A percentile compares a stretch with the other conserved stretches of the same genome.
These are phyloP conservation scores for Datura wrightii DNA, from an alignment of 257 asterid species.

Conservation along the genomic window DNA sequence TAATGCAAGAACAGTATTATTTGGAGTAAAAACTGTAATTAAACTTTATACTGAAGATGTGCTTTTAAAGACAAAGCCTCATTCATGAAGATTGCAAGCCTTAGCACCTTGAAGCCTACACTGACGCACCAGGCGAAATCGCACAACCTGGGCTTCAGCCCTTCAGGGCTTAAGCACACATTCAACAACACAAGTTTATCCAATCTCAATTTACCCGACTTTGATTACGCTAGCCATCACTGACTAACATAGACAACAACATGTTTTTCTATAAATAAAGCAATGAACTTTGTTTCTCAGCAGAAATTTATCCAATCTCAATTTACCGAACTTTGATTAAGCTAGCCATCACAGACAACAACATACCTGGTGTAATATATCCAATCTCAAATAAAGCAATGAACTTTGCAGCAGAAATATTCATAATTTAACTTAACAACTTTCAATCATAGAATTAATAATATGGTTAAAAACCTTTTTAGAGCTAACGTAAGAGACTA, in stretches of 20 bases:
- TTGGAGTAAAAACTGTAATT: too few species aligned
- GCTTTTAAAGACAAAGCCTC: background rate
- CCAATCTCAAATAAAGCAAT: background rate
- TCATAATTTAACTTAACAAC: too few species aligned
- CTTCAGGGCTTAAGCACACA: background rate
- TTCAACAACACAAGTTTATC: too few species aligned
- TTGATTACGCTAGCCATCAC: background rate
- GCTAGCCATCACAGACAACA: too few species aligned
- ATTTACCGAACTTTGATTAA: too few species aligned
- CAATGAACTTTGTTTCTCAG: background rate
- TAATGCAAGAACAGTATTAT: too few species aligned
- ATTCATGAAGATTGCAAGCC: background rate
- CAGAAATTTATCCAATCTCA: background rate
- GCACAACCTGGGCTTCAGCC: rapidly evolving
- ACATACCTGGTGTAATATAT: too few species aligned
- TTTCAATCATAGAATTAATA: too few species aligned
- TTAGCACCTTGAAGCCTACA: too few species aligned
- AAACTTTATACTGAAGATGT: too few species aligned
- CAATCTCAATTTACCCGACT: background rate
- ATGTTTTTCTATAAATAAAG: background rate
- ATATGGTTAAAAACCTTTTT: too few species aligned
- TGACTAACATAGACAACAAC: background rate
- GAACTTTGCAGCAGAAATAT: background rate
- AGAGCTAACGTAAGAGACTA: too few species aligned
- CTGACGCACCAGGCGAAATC: background rate